phyloP scores from a whole-genome alignment of 345 rosid species.

The Gossypium longicalyx region DNA sequence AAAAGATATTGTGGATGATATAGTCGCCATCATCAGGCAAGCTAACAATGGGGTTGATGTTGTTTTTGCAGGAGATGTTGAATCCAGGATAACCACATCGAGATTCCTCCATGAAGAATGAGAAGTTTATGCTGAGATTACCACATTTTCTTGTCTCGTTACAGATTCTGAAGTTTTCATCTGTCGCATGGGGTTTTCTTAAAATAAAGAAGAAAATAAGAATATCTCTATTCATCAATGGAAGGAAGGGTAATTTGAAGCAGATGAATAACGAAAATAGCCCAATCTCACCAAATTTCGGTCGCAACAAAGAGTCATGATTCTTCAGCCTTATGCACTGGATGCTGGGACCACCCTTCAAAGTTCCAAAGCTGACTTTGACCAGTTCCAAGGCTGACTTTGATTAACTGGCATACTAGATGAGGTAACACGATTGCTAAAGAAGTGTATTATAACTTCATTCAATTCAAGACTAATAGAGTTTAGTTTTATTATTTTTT shows the following conservation, averaged over 20 bases:
- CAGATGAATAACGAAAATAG: not conserved
- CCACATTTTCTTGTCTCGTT: not conserved
- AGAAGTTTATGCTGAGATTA: constrained; percentile 16
- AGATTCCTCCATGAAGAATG: constrained; percentile 33
- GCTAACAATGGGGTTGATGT: constrained; percentile 12
- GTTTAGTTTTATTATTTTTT: no score
- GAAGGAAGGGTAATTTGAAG: not conserved
- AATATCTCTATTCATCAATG: not conserved
- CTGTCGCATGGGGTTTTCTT: not conserved
- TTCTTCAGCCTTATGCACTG: not conserved
- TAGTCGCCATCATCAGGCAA: not conserved
- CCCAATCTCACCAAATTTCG: not conserved
- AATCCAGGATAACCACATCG: constrained; percentile 51
- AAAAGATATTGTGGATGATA: not conserved
- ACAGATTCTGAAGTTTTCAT: not conserved
- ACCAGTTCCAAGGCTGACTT: no score
- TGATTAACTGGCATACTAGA: no score
- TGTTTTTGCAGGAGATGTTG: constrained; percentile 24
- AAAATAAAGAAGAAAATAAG: not conserved
- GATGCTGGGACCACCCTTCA: not conserved
- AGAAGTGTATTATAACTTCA: no score
- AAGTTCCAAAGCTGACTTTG: no score
- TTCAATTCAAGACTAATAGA: no score
- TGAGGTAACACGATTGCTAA: no score
- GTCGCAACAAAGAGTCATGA: not conserved